Conservation (phyloP, 2,329 filamentous ascomycete genomes). For the Colletotrichum somersetense region DNA sequence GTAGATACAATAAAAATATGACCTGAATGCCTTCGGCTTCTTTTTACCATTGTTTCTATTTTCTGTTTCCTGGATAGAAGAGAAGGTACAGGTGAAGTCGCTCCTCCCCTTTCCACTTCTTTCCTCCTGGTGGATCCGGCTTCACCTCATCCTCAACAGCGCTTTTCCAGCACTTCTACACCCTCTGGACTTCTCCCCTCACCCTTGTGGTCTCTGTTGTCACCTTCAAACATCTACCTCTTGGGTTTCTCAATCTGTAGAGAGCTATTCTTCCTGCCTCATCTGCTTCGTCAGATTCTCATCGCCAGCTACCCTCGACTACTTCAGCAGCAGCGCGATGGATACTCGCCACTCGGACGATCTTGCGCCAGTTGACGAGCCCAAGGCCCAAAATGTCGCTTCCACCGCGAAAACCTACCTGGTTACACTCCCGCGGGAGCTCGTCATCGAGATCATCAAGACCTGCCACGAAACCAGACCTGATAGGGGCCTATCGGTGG, state of each 20-base stretch:
- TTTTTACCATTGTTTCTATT: too few relatives aligned
- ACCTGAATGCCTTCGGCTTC: too few relatives aligned
- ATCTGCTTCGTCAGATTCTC: not conserved
- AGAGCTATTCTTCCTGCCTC: not conserved
- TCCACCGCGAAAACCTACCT: not conserved
- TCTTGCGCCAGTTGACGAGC: too few relatives aligned
- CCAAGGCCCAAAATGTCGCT: not conserved
- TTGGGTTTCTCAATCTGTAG: not conserved
- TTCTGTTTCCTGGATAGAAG: too few relatives aligned
- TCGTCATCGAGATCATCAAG: conserved; percentile 10
- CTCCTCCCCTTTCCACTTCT: not conserved
- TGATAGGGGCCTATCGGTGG: too few relatives aligned
- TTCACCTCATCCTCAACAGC: not conserved
- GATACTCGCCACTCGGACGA: not conserved
- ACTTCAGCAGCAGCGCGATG: not conserved
- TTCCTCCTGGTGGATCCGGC: not conserved
- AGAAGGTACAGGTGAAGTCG: not conserved
- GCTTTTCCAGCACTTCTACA: too few relatives aligned
- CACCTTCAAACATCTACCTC: not conserved
- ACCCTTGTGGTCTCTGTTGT: too few relatives aligned
- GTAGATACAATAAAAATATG: too few relatives aligned
- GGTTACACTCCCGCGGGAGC: conserved; percentile 15
- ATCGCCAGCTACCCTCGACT: not conserved
- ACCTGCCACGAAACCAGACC: not conserved
- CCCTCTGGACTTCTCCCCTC: not conserved